Evolutionary conservation across 495 filamentous ascomycete species (phyloP).

Genomic region (Lasiosphaeria ovina): DNA sequence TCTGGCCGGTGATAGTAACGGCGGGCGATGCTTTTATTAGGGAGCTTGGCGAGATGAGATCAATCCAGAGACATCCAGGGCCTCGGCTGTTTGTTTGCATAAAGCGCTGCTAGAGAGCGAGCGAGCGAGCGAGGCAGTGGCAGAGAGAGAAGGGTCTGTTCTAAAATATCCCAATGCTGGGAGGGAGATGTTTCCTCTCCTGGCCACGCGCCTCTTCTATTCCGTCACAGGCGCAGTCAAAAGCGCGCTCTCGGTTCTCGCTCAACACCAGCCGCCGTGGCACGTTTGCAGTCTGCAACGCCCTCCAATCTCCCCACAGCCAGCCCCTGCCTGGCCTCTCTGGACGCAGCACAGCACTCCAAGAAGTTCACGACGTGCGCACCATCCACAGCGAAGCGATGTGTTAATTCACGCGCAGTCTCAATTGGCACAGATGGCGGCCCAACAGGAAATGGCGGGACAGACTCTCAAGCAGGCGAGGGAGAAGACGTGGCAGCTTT

Average conservation of each 20-base stretch:
- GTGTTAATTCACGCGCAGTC: neutral
- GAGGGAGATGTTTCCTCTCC: neutral
- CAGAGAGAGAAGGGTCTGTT: conserved; percentile 1
- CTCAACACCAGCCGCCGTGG: neutral
- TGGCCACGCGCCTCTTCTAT: conserved; percentile 8
- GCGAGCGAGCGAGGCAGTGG: neutral
- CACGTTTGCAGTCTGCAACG: neutral
- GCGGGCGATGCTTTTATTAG: neutral
- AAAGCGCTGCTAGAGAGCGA: neutral
- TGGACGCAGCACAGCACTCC: neutral
- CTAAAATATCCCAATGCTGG: neutral
- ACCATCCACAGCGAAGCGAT: conserved; percentile 14
- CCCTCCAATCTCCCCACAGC: conserved; percentile 5
- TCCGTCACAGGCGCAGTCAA: conserved; percentile 8
- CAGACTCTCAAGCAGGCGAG: too few species aligned
- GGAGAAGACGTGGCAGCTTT: too few species aligned
- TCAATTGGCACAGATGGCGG: too few species aligned
- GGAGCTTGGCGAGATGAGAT: neutral
- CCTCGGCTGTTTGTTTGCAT: conserved; percentile 2
- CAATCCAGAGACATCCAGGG: conserved; percentile 3
- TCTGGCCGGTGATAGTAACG: neutral
- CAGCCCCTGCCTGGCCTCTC: neutral
- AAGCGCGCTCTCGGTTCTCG: conserved; percentile 7
- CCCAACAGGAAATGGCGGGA: too few species aligned
- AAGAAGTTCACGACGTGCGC: conserved; percentile 3